These are phyloP conservation scores for Drechslerella coelobrocha DNA, from an alignment of 2,329 filamentous ascomycete species.

Conservation along the genomic window DNA sequence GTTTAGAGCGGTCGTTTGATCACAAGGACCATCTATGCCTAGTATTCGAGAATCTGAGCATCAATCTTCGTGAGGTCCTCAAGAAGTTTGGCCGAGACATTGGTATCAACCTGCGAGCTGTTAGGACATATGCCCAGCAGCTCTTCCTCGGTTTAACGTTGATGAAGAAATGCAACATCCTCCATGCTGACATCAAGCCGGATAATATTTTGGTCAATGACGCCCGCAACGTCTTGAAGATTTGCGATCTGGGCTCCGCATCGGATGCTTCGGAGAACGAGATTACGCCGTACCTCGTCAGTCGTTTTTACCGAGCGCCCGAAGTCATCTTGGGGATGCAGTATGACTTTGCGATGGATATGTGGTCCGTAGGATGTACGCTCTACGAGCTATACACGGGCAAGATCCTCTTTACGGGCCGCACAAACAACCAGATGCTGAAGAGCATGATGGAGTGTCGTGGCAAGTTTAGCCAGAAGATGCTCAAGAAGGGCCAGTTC, in stretches of 20 bases:
- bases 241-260: slow-evolving; percentile 96
- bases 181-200: slow-evolving; percentile 95
- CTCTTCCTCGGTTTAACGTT: slow-evolving; percentile 89
- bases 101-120: slow-evolving; percentile 86
- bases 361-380: slow-evolving; percentile 98
- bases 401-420: slow-evolving; percentile 93
- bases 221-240: slow-evolving; percentile 81
- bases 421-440: slow-evolving; percentile 98
- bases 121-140: slow-evolving; percentile 88
- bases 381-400: slow-evolving; percentile 96
- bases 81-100: slow-evolving; percentile 96
- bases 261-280: slow-evolving; percentile 89
- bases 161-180: slow-evolving; percentile 87
- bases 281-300: slow-evolving; percentile 92
- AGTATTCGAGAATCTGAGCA: slow-evolving; percentile 89
- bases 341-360: slow-evolving; percentile 91
- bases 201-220: slow-evolving; percentile 97
- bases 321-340: slow-evolving; percentile 95
- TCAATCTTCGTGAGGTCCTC: slow-evolving; percentile 90
- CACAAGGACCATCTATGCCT: slow-evolving; percentile 96
- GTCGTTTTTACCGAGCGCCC: slow-evolving; percentile 94
- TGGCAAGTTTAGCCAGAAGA: slow-evolving; percentile 86
- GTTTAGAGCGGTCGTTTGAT: slow-evolving; percentile 84
- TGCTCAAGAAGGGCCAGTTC: slow-evolving; percentile 81
- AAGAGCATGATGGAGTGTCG: slow-evolving; percentile 94